Evolutionary conservation across 345 rosid genomes (phyloP).

Genomic region (Lepidium sativum): DNA sequence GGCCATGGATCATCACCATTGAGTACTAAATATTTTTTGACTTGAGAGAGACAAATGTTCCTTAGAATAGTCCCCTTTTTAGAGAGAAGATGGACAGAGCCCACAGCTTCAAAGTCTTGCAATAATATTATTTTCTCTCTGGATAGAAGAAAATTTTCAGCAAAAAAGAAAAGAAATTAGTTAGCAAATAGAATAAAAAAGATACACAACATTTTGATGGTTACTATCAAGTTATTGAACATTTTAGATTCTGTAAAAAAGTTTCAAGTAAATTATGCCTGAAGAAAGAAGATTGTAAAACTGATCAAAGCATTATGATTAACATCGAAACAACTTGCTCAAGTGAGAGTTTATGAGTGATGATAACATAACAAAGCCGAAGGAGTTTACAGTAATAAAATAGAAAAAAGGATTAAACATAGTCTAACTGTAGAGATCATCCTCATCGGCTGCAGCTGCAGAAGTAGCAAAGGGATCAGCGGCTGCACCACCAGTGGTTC

Average conservation of each 20-base stretch:
- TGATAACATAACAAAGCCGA: background rate
- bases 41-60: slow-evolving; percentile 12
- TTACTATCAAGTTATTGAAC: background rate
- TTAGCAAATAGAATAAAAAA: slow-evolving; percentile 2
- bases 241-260: background rate
- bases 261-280: no score
- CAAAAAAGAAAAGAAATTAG: background rate
- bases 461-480: slow-evolving; percentile 73
- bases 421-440: slow-evolving; percentile 74
- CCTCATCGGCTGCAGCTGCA: slow-evolving; percentile 60
- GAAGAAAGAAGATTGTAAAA: background rate
- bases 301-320: background rate
- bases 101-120: slow-evolving; percentile 17
- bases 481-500: slow-evolving; percentile 37
- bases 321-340: background rate
- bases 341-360: background rate
- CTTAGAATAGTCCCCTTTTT: slow-evolving; percentile 6
- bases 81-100: slow-evolving; percentile 18
- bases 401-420: slow-evolving; percentile 5
- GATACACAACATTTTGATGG: background rate
- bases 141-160: slow-evolving; percentile 1
- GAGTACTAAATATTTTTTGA: slow-evolving; percentile 16
- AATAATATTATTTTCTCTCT: slow-evolving; percentile 22
- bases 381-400: background rate
- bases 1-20: slow-evolving; percentile 8